Conservation (phyloP, 2,329 filamentous ascomycete genomes). For the Chaetomium strumarium region DNA sequence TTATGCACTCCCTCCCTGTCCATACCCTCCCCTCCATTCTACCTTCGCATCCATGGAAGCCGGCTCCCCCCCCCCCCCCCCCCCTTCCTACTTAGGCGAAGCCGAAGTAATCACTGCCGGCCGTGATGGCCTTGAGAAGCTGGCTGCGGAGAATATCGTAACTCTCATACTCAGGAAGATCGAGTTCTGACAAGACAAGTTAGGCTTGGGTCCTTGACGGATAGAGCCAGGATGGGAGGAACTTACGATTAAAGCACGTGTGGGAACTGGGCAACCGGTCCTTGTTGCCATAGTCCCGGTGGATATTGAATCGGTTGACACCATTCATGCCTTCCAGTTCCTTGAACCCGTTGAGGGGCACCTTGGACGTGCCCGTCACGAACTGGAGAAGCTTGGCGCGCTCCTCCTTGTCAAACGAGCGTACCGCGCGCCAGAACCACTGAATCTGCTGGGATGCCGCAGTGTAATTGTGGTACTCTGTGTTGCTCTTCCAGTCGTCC, state of each 20-base stretch:
- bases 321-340: constrained; percentile 99
- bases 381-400: constrained; percentile 95
- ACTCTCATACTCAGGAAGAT: constrained; percentile 95
- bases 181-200: constrained; percentile 70
- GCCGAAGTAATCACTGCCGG: constrained; percentile 94
- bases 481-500: constrained; percentile 98
- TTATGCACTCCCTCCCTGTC: constrained; percentile 20
- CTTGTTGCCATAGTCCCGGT: constrained; percentile 95
- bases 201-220: constrained; percentile 17
- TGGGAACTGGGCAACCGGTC: constrained; percentile 93
- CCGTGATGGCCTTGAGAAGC: constrained; percentile 92
- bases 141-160: constrained; percentile 87
- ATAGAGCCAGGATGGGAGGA: background rate
- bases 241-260: constrained; percentile 98
- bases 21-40: background rate
- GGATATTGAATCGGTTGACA: constrained; percentile 96
- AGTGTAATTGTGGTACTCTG: constrained; percentile 96
- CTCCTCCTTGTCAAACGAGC: constrained; percentile 98
- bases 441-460: constrained; percentile 93
- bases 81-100: constrained; percentile 66
- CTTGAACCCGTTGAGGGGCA: constrained; percentile 97
- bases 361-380: constrained; percentile 96
- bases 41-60: background rate
- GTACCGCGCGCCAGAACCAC: constrained; percentile 98
- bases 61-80: too few relatives aligned